Conservation (phyloP, 2,329 filamentous ascomycete species). For the Monilinia polystroma region DNA sequence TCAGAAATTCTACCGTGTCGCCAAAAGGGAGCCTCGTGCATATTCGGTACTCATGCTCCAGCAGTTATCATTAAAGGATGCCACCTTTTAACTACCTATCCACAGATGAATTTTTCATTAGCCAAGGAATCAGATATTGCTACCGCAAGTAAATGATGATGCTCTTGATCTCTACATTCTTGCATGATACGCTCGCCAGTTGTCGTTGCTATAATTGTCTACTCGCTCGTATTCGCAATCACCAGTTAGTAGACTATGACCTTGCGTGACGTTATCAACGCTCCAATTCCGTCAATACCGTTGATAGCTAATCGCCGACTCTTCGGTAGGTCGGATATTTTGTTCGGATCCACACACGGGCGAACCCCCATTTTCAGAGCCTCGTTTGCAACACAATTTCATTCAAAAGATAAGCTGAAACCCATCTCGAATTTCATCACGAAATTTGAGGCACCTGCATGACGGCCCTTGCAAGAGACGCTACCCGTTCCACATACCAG, state of each 20-base stretch:
- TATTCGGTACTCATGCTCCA: neutral
- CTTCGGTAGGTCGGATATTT: neutral
- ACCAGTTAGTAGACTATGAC: neutral
- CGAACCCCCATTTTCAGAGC: neutral
- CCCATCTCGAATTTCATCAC: slow-evolving; percentile 2
- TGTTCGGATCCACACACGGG: neutral
- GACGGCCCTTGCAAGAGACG: neutral
- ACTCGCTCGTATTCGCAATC: neutral
- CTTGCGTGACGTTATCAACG: neutral
- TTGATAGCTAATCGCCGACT: neutral
- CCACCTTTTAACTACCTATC: neutral
- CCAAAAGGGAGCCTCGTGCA: neutral
- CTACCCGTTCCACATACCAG: neutral
- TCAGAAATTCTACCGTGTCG: neutral
- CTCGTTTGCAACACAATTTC: slow-evolving; percentile 3
- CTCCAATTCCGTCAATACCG: neutral
- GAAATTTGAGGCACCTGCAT: slow-evolving; percentile 8
- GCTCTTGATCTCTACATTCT: neutral
- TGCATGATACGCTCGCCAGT: neutral
- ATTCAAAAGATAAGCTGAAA: neutral
- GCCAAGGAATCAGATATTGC: neutral
- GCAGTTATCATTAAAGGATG: neutral
- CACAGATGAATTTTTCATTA: neutral
- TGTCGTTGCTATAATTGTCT: neutral
- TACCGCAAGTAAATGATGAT: neutral